Percentiles rank a stretch among this genome's conserved stretches.
These are phyloP conservation scores for Mollisiaceae sp. DNA, from an alignment of 2,329 filamentous ascomycete genomes.

Conservation along the genomic window DNA sequence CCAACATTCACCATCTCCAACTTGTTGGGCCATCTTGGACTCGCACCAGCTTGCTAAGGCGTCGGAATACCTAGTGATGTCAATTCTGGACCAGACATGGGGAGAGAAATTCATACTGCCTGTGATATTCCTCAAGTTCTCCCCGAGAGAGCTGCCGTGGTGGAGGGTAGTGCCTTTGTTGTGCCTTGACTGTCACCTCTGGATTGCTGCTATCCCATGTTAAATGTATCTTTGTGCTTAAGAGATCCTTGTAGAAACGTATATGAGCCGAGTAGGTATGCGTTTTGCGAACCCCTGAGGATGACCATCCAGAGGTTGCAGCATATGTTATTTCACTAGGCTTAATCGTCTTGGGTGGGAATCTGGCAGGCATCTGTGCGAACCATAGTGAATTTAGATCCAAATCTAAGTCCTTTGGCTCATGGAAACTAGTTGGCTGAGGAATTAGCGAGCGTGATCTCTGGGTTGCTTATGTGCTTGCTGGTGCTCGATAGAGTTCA, in stretches of 20 bases:
- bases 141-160: conserved; percentile 33
- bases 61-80: conserved; percentile 38
- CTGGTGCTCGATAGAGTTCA: not conserved
- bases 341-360: conserved; percentile 34
- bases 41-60: conserved; percentile 42
- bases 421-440: conserved; percentile 28
- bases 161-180: conserved; percentile 43
- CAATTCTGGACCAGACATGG: not conserved
- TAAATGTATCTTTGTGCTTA: conserved; percentile 44
- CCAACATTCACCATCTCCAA: conserved; percentile 47
- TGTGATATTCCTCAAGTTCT: conserved; percentile 33
- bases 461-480: not conserved
- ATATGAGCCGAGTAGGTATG: conserved; percentile 42
- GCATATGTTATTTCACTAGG: conserved; percentile 26
- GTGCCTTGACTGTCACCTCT: conserved; percentile 38
- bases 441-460: conserved; percentile 24
- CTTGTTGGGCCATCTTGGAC: conserved; percentile 38
- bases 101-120: conserved; percentile 19
- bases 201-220: conserved; percentile 45
- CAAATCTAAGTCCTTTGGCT: conserved; percentile 38
- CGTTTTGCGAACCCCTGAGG: conserved; percentile 35
- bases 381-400: conserved; percentile 43
- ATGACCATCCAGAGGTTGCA: conserved; percentile 34
- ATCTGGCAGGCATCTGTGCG: conserved; percentile 34
- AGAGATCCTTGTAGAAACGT: conserved; percentile 41